Base-by-base conservation (phyloP, 495 filamentous ascomycete species). In the Platismatia glauca region DNA sequence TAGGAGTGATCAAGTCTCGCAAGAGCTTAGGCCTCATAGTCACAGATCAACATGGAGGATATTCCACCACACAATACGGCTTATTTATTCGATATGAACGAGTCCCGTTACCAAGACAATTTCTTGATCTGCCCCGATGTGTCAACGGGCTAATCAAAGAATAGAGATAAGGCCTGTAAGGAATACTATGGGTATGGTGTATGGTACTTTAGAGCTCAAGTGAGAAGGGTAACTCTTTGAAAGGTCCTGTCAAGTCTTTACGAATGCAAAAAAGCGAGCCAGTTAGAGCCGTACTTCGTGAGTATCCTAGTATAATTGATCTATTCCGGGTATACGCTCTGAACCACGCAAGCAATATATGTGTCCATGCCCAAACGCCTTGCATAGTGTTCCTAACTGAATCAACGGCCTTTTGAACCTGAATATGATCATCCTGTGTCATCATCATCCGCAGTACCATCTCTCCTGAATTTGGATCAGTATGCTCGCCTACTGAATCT, bases 371-470 rank as follows among this genome's bases (percentile, higher is more conserved):
- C 13, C 20, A 52, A 57, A 27, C 55, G 61, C 55, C 41, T 63
- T 58, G 37, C 50, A 46, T 31, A 46, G 24, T 56, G 38, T 22
- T 55, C 41, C 50, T 7, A n/a, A 24, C 18, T 29, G 20, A 43
- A 2, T 29, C 29, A 43, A 2, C 9, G 34, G 41, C 7, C 50
- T 27, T 41, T 22, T 34, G 22, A 33, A 46, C 24, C 38, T 37
- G 13, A 24, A 41, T 31, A 7, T 22, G 29, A 24, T 61, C 41
- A 16, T 59, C 50, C 46, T 33, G 37, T 65, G 55, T 81, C 79
- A 56, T 82, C 79, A 62, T 82, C 78, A 44, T 74, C 75, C 35
- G 74, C 79, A 59, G 76, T 80, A 64, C 79, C 79, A 69, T 82
- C 79, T 61, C 79, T 70, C 62, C 78, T 80, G 57, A 15, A 22